Conservation (phyloP, 169 alveolate species). For the Perkinsus chesapeaki region DNA sequence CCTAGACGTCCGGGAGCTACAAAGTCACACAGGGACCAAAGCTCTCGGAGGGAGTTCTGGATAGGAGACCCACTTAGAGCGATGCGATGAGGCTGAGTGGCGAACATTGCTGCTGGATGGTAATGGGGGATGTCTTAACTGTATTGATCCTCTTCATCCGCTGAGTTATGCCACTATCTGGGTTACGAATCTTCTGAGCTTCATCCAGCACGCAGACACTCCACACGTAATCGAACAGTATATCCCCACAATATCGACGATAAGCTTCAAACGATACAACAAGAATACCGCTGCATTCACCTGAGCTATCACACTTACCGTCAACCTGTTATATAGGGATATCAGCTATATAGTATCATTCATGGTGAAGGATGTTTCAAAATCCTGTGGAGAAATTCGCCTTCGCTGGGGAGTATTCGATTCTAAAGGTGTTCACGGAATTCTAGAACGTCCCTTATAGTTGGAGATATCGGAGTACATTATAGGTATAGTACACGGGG, state of each 20-base stretch:
- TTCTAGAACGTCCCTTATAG: no score
- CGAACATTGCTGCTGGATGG: neutral
- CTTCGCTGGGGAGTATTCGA: no score
- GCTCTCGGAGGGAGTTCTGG: constrained; percentile 81
- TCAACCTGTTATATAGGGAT: no score
- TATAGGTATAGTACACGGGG: no score
- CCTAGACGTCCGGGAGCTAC: constrained; percentile 84
- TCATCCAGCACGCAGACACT: constrained; percentile 79
- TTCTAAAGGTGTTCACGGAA: no score
- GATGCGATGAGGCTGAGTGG: constrained; percentile 54
- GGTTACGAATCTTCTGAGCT: constrained; percentile 84
- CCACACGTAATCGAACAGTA: constrained; percentile 47
- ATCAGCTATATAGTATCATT: no score
- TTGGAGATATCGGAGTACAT: no score
- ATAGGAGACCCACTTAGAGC: constrained; percentile 86
- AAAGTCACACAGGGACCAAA: constrained; percentile 88
- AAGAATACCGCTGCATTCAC: constrained; percentile 22
- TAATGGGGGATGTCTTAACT: constrained; percentile 9
- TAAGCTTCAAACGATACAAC: constrained; percentile 52
- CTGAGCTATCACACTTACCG: no score
- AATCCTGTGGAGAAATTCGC: no score
- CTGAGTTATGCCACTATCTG: constrained; percentile 69
- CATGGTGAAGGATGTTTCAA: no score
- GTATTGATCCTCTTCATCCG: constrained; percentile 49
- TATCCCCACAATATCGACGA: constrained; percentile 31